phyloP scores from a whole-genome alignment of 1,284 basidiomycete genomes.

The Apiotrichum mycotoxinovorans region DNA sequence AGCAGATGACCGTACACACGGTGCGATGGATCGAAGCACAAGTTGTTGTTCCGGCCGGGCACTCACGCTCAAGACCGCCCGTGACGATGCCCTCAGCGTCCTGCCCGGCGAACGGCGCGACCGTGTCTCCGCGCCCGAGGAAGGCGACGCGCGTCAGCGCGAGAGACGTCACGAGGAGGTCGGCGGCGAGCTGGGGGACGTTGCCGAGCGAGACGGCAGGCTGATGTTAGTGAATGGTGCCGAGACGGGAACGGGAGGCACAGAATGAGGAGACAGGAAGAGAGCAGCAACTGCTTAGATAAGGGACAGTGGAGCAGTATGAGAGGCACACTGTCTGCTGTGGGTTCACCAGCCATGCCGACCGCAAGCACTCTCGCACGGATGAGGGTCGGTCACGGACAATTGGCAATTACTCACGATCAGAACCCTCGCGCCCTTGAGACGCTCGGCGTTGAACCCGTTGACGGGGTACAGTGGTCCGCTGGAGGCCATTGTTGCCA shows the following conservation, averaged over 20 bases:
- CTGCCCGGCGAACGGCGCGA: slow-evolving; percentile 65
- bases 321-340: too few species aligned
- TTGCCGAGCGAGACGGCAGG: slow-evolving; percentile 76
- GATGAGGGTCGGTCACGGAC: too few species aligned
- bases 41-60: too few species aligned
- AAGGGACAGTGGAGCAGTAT: too few species aligned
- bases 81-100: slow-evolving; percentile 64
- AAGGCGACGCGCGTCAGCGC: slow-evolving; percentile 58
- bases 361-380: too few species aligned
- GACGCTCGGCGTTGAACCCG: slow-evolving; percentile 9
- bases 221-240: slow-evolving; percentile 60
- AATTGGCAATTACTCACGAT: slow-evolving; percentile 10
- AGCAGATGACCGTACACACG: too few species aligned
- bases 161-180: slow-evolving; percentile 66
- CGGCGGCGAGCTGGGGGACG: slow-evolving; percentile 68
- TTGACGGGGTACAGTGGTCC: slow-evolving; percentile 16
- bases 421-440: slow-evolving; percentile 12
- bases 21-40: too few species aligned
- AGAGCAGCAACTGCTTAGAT: too few species aligned
- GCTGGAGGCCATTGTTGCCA: not conserved
- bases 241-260: slow-evolving; percentile 33
- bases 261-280: slow-evolving; percentile 70
- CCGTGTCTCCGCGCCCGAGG: slow-evolving; percentile 59
- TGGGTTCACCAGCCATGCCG: too few species aligned
- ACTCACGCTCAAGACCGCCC: slow-evolving; percentile 68